These are phyloP conservation scores for Prunus kanzakura DNA, from an alignment of 306 rosid species.

Conservation along the genomic window DNA sequence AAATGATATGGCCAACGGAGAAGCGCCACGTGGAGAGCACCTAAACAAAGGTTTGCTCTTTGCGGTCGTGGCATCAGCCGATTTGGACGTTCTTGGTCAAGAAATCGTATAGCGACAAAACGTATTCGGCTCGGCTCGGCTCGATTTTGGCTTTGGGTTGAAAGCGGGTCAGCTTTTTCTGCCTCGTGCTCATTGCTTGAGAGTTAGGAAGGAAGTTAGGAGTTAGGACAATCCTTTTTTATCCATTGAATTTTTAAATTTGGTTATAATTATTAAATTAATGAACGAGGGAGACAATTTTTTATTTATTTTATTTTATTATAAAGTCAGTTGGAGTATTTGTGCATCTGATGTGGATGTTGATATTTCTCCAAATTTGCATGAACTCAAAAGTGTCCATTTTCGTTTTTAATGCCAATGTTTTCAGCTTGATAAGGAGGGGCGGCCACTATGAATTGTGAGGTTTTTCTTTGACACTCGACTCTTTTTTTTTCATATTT, in stretches of 20 bases:
- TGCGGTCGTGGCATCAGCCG: slow-evolving; percentile 21
- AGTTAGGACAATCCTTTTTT: not conserved
- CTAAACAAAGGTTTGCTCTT: not conserved
- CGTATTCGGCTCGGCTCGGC: not conserved
- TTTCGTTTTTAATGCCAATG: not conserved
- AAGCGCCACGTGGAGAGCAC: slow-evolving; percentile 35
- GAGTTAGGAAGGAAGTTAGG: not conserved
- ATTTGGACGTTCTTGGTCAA: slow-evolving; percentile 46
- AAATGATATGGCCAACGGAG: slow-evolving; percentile 6
- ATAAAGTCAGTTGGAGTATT: not conserved
- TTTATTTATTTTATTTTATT: not conserved
- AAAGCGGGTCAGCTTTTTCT: not conserved
- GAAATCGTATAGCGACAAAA: slow-evolving; percentile 11
- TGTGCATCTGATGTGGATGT: not conserved
- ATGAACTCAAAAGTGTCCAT: not conserved
- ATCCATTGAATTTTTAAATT: not conserved
- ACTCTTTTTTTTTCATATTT: not conserved
- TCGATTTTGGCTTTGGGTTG: not conserved
- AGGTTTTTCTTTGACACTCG: not conserved
- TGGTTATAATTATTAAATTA: not conserved
- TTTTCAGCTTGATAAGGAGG: not conserved
- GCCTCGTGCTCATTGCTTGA: slow-evolving; percentile 11
- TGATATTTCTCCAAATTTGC: not conserved
- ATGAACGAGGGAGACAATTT: not conserved
- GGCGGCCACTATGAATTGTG: not conserved